Evolutionary conservation across 768 basidiomycete species (phyloP).

Genomic region (Boletus rubescentipes): DNA sequence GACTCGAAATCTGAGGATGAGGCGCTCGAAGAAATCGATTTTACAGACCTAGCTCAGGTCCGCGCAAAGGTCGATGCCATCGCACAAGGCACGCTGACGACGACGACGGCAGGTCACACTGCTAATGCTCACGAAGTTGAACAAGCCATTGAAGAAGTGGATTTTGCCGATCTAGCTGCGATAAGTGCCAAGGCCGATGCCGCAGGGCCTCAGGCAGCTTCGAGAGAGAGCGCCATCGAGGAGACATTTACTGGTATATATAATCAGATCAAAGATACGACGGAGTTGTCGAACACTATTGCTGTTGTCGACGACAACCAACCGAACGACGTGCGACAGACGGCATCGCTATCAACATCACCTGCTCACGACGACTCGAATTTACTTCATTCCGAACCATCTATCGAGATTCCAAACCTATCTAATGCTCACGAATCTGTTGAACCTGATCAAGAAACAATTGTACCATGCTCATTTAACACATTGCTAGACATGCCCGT

Average conservation of each 20-base stretch:
- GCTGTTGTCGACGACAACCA: conserved; percentile 1
- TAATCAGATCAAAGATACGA: conserved; percentile 12
- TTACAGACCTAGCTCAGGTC: conserved; percentile 55
- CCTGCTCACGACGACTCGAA: conserved; percentile 1
- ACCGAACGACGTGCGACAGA: background rate
- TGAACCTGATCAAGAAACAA: background rate
- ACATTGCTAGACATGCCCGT: background rate
- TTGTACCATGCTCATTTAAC: background rate
- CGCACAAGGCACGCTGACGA: conserved; percentile 3
- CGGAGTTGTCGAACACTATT: background rate
- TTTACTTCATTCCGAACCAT: conserved; percentile 2
- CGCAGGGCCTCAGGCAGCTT: background rate
- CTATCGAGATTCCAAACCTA: conserved; percentile 8
- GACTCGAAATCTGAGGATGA: conserved; percentile 33
- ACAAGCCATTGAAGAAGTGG: conserved; percentile 45
- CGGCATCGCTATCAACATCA: background rate
- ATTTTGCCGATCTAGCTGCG: conserved; percentile 48
- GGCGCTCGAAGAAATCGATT: conserved; percentile 61
- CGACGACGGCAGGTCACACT: background rate
- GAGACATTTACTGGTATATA: conserved; percentile 41
- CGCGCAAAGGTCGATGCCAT: conserved; percentile 39
- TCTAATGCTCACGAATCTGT: background rate
- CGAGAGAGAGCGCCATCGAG: conserved; percentile 26
- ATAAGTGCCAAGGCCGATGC: conserved; percentile 22
- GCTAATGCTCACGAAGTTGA: conserved; percentile 33